These are phyloP conservation scores for Tillandsia fasciculata DNA, from an alignment of 176 grass and related monocot genomes.

Conservation along the genomic window DNA sequence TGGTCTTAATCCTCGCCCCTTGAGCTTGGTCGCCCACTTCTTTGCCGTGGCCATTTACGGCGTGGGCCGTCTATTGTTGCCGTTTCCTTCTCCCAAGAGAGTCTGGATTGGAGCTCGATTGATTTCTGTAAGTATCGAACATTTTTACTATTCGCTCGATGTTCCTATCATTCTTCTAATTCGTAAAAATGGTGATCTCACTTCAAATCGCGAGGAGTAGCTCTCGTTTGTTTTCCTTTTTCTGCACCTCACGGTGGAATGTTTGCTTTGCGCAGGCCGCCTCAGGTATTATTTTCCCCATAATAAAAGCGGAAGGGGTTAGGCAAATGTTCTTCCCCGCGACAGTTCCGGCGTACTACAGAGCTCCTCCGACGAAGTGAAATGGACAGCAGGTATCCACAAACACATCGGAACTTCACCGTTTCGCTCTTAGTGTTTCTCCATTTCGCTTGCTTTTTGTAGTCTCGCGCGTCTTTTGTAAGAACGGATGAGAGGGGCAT, in stretches of 20 bases:
- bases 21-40: constrained; percentile 91
- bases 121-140: constrained; percentile 56
- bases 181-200: no score
- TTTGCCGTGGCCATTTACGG: constrained; percentile 96
- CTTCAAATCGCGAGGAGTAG: background rate
- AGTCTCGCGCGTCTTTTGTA: background rate
- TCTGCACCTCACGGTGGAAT: constrained; percentile 1
- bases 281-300: constrained; percentile 87
- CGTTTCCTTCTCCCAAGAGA: constrained; percentile 65
- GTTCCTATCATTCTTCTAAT: background rate
- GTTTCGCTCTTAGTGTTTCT: background rate
- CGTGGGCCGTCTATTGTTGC: constrained; percentile 75
- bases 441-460: background rate
- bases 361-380: constrained; percentile 30
- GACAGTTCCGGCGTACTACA: constrained; percentile 78
- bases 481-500: background rate
- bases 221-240: background rate
- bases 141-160: background rate
- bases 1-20: constrained; percentile 85
- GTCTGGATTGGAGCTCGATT: constrained; percentile 74
- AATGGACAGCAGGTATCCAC: background rate
- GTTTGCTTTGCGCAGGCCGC: constrained; percentile 40
- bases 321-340: constrained; percentile 99
- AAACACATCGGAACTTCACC: background rate
- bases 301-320: constrained; percentile 92